These are phyloP conservation scores for Ramicandelaber brevisporus DNA, from an alignment of 192 early-diverging fungal species.

Conservation along the genomic window DNA sequence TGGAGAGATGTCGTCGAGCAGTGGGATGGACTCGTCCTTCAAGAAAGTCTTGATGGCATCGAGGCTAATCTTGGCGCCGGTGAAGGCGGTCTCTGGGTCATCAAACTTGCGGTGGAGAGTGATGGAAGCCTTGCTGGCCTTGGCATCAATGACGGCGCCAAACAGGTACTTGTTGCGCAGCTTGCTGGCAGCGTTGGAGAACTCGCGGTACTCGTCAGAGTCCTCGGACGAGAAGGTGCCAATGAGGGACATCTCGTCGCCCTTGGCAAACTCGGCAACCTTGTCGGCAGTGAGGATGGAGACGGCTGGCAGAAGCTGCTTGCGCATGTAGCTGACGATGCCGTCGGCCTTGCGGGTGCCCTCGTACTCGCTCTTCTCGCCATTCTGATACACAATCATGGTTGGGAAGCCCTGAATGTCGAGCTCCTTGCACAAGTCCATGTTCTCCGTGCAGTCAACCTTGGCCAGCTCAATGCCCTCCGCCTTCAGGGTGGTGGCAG, in stretches of 20 bases:
- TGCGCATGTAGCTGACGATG: constrained; percentile 84
- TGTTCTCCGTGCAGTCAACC: constrained; percentile 86
- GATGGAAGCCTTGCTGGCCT: constrained; percentile 25
- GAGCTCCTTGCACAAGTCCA: constrained; percentile 55
- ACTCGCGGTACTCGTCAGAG: constrained; percentile 33
- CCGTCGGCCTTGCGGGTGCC: constrained; percentile 66
- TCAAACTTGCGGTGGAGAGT: constrained; percentile 82
- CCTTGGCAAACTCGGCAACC: constrained; percentile 45
- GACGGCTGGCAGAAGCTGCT: constrained; percentile 70
- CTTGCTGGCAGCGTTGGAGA: constrained; percentile 41
- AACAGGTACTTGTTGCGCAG: constrained; percentile 74
- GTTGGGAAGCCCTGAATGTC: constrained; percentile 80
- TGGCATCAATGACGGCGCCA: constrained; percentile 44
- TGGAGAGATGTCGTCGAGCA: constrained; percentile 73
- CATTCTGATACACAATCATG: constrained; percentile 64
- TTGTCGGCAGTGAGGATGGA: constrained; percentile 36
- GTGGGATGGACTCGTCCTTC: constrained; percentile 51
- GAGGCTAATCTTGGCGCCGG: constrained; percentile 25
- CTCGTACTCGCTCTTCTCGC: constrained; percentile 43
- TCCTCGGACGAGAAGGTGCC: constrained; percentile 41
- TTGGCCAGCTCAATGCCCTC: constrained; percentile 60
- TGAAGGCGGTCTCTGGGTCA: constrained; percentile 50
- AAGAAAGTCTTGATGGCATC: constrained; percentile 39
- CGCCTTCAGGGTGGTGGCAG: constrained; percentile 64
- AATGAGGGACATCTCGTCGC: constrained; percentile 76